Evolutionary conservation across 495 filamentous ascomycete species (phyloP).

Genomic region (Alectoria sarmentosa): DNA sequence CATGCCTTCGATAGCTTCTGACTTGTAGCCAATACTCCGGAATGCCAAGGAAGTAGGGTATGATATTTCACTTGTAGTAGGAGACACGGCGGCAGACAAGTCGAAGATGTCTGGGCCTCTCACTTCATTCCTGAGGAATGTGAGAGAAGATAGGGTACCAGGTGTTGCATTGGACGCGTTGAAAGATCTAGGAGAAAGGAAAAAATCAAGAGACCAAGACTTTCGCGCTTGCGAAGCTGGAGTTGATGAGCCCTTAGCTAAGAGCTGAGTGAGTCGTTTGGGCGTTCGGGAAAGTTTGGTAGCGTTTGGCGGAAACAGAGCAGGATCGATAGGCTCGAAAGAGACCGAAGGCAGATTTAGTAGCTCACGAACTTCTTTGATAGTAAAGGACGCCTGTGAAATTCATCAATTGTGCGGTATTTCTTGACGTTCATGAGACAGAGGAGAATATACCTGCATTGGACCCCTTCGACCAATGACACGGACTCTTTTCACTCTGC

Average conservation of each 20-base stretch:
- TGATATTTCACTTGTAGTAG: conserved; percentile 47
- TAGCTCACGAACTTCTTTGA: conserved; percentile 85
- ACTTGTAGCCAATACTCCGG: conserved; percentile 88
- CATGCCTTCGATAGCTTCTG: conserved; percentile 67
- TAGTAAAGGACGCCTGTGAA: conserved; percentile 76
- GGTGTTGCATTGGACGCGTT: conserved; percentile 41
- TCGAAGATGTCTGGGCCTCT: conserved; percentile 40
- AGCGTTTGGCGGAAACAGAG: conserved; percentile 54
- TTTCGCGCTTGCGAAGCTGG: conserved; percentile 43
- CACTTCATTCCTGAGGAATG: conserved; percentile 58
- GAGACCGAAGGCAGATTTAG: conserved; percentile 66
- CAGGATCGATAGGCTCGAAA: conserved; percentile 60
- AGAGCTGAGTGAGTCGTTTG: conserved; percentile 70
- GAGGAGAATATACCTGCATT: conserved; percentile 57
- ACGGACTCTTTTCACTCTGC: conserved; percentile 69
- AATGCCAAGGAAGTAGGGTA: conserved; percentile 65
- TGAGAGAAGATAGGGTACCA: conserved; percentile 48
- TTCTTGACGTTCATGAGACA: not conserved
- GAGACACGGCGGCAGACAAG: conserved; percentile 36
- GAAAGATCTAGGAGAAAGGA: conserved; percentile 68
- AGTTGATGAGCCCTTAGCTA: conserved; percentile 61
- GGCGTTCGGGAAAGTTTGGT: conserved; percentile 61
- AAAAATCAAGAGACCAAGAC: conserved; percentile 78
- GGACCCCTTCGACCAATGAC: conserved; percentile 84
- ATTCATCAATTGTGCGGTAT: conserved; percentile 8